phyloP scores from a whole-genome alignment of 1,284 basidiomycete genomes.

The Rhodotorula glutinis region DNA sequence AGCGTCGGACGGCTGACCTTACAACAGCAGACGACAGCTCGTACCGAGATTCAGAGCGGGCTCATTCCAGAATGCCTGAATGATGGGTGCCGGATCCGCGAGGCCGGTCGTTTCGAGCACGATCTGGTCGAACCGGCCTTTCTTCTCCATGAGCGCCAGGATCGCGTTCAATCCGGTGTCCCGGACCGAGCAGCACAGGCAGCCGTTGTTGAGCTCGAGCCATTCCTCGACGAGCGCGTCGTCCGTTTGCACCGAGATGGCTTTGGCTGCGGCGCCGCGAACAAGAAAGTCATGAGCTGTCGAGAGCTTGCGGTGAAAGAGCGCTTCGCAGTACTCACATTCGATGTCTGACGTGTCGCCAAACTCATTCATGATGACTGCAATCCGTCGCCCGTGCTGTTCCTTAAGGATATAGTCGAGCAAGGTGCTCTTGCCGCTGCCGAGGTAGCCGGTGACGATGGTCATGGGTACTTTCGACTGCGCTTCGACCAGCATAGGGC shows the following conservation, averaged over 20 bases:
- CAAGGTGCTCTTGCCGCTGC: conserved; percentile 80
- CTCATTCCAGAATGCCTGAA: conserved; percentile 40
- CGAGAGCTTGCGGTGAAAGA: too few species aligned
- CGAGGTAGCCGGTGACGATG: conserved; percentile 65
- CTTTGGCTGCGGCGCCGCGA: conserved; percentile 43
- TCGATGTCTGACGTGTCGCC: conserved; percentile 60
- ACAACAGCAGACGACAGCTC: too few species aligned
- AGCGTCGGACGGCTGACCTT: background rate
- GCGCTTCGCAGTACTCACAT: conserved; percentile 40
- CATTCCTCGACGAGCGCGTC: conserved; percentile 64
- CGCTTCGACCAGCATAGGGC: conserved; percentile 20
- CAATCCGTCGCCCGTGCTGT: conserved; percentile 86
- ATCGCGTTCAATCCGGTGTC: conserved; percentile 86
- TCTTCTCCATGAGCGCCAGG: conserved; percentile 57
- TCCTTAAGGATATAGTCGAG: conserved; percentile 80
- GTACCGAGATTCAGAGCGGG: conserved; percentile 31
- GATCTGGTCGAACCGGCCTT: conserved; percentile 85
- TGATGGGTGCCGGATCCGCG: conserved; percentile 72
- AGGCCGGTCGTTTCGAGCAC: conserved; percentile 88
- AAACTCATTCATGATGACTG: conserved; percentile 96
- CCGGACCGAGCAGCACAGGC: conserved; percentile 90
- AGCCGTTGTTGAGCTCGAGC: conserved; percentile 86
- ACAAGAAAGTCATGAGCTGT: too few species aligned
- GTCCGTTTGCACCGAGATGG: conserved; percentile 58
- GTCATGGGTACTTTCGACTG: conserved; percentile 30